phyloP scores from a whole-genome alignment of 169 alveolate species.

The Theileria luwenshuni region DNA sequence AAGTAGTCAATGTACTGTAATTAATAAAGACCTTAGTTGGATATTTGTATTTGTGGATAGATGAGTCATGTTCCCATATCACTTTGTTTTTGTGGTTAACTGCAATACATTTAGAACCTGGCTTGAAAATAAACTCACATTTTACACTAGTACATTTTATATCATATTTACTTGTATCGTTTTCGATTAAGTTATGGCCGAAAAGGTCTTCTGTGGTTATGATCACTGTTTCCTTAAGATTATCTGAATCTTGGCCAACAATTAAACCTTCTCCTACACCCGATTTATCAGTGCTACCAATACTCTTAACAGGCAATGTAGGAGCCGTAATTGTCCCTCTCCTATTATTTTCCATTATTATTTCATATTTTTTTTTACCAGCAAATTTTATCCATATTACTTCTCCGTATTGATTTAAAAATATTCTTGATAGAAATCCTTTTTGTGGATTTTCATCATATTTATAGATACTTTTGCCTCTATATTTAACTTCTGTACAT shows the following conservation, averaged over 20 bases:
- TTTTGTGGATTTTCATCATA: background rate
- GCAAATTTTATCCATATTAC: too few species aligned
- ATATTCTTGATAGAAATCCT: conserved; percentile 1
- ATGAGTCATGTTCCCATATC: background rate
- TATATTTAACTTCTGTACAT: background rate
- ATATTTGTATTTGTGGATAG: background rate
- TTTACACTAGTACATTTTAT: background rate
- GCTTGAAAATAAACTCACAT: background rate
- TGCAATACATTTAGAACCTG: background rate
- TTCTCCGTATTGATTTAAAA: background rate
- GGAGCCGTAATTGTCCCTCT: too few species aligned
- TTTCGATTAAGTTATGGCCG: too few species aligned
- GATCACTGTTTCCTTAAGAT: too few species aligned
- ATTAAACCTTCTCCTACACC: too few species aligned
- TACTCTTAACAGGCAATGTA: too few species aligned
- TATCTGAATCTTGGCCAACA: too few species aligned
- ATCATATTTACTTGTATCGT: background rate
- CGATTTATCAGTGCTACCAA: too few species aligned
- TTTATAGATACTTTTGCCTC: background rate
- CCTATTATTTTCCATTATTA: too few species aligned
- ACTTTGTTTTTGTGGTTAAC: background rate
- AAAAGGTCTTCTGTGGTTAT: background rate
- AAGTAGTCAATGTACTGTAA: background rate
- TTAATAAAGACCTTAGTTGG: background rate
- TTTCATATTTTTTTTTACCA: too few species aligned